A percentile compares a stretch with the other conserved stretches of the same genome.
Conservation (phyloP, 2,329 filamentous ascomycete species). For the Stemphylium lycopersici region DNA sequence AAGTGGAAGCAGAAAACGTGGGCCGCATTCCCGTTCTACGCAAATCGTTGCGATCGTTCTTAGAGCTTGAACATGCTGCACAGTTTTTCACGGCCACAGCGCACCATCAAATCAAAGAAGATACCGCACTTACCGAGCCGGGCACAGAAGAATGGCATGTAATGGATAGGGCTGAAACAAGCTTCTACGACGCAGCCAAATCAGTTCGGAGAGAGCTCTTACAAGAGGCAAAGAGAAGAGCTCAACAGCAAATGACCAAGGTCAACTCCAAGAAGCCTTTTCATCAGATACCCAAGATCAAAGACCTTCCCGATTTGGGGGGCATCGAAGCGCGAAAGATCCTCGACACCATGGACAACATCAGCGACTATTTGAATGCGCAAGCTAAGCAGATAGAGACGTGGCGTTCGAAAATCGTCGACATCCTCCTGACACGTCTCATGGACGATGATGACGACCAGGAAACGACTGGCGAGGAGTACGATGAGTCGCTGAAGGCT, state of each 20-base stretch:
- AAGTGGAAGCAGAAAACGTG: conserved; percentile 48
- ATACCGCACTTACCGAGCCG: conserved; percentile 66
- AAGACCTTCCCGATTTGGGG: conserved; percentile 63
- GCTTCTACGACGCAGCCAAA: conserved; percentile 80
- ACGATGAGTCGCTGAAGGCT: conserved; percentile 81
- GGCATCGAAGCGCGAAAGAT: conserved; percentile 77
- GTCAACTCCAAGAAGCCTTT: conserved; percentile 37
- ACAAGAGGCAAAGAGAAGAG: conserved; percentile 62
- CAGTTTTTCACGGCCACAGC: conserved; percentile 85
- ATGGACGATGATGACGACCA: conserved; percentile 78
- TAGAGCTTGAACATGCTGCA: conserved; percentile 82
- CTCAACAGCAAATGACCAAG: conserved; percentile 68
- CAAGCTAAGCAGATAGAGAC: conserved; percentile 74
- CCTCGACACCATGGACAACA: conserved; percentile 68
- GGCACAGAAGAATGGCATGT: conserved; percentile 70
- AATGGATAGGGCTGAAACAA: conserved; percentile 73
- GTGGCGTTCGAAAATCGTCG: conserved; percentile 76
- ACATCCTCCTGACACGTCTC: conserved; percentile 74
- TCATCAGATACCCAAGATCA: conserved; percentile 42
- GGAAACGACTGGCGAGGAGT: conserved; percentile 87
- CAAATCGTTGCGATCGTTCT: conserved; percentile 70
- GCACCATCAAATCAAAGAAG: conserved; percentile 80
- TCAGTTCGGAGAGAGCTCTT: conserved; percentile 78
- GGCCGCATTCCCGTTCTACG: conserved; percentile 64
- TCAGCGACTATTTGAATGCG: conserved; percentile 71